phyloP scores from a whole-genome alignment of 257 asterid species.

The Solanum stenotomum region DNA sequence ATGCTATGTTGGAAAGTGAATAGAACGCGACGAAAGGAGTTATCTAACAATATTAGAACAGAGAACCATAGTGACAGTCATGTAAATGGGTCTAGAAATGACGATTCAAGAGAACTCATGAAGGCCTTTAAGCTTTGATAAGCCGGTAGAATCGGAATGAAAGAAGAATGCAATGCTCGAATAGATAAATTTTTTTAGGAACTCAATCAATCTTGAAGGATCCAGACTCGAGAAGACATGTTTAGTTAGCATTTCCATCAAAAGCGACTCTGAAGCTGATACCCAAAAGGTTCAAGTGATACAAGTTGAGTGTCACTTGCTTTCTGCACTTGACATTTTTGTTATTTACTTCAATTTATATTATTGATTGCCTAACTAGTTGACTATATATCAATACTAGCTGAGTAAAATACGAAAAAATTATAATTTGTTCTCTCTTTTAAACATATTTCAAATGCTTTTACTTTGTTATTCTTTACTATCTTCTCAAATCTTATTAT shows the following conservation, averaged over 20 bases:
- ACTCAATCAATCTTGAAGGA: neutral
- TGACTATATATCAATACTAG: too few species aligned
- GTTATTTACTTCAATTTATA: neutral
- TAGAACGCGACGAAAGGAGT: too few species aligned
- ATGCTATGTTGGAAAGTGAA: neutral
- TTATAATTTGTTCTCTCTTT: neutral
- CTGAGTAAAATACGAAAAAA: too few species aligned
- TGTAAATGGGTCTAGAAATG: neutral
- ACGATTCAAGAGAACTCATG: neutral
- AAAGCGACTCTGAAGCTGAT: neutral
- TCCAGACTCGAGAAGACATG: neutral
- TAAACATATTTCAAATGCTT: neutral
- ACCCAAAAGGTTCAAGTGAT: neutral
- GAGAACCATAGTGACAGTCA: neutral
- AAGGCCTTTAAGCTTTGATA: neutral
- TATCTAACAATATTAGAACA: neutral
- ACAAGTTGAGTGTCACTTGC: neutral
- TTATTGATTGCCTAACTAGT: too few species aligned
- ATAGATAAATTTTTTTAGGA: neutral
- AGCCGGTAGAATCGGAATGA: fast-evolving
- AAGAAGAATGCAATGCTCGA: neutral
- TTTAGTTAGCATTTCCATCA: neutral
- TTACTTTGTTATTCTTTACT: too few species aligned
- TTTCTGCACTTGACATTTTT: neutral
- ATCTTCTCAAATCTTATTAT: neutral